phyloP scores from a whole-genome alignment of 2,329 filamentous ascomycete genomes.

The Dactylellina parvicollis region DNA sequence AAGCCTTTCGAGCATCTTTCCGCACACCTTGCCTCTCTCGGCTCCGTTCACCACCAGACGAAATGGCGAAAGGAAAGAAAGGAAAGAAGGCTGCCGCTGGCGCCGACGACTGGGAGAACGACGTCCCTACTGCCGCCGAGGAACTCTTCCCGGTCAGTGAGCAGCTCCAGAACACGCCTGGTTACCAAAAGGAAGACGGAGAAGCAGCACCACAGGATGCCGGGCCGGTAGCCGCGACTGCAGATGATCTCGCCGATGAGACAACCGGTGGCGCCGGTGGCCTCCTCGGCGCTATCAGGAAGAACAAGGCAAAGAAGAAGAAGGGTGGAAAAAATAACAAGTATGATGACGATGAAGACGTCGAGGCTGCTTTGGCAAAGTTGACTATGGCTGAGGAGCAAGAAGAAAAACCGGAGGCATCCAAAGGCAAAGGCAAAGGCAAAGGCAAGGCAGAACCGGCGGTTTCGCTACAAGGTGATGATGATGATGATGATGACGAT shows the following conservation, averaged over 20 bases:
- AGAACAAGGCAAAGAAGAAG: conserved; percentile 85
- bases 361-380: conserved; percentile 52
- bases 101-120: conserved; percentile 58
- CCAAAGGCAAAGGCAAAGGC: conserved; percentile 69
- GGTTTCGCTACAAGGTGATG: conserved; percentile 55
- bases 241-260: conserved; percentile 68
- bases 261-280: conserved; percentile 70
- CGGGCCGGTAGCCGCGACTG: conserved; percentile 69
- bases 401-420: conserved; percentile 63
- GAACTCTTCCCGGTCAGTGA: conserved; percentile 45
- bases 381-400: conserved; percentile 59
- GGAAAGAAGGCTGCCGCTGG: conserved; percentile 56
- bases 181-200: conserved; percentile 70
- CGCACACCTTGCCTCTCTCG: background rate
- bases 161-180: conserved; percentile 54
- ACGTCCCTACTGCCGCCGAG: conserved; percentile 43
- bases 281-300: conserved; percentile 80
- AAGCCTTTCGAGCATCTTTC: background rate
- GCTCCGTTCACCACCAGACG: background rate
- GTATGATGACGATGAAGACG: conserved; percentile 53
- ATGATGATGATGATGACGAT: conserved; percentile 65
- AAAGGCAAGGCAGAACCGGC: conserved; percentile 63
- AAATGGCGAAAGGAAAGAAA: conserved; percentile 56
- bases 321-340: conserved; percentile 71
- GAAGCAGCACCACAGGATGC: conserved; percentile 85